Conservation (phyloP, 768 basidiomycete species). For the Tephrocybe sp. region DNA sequence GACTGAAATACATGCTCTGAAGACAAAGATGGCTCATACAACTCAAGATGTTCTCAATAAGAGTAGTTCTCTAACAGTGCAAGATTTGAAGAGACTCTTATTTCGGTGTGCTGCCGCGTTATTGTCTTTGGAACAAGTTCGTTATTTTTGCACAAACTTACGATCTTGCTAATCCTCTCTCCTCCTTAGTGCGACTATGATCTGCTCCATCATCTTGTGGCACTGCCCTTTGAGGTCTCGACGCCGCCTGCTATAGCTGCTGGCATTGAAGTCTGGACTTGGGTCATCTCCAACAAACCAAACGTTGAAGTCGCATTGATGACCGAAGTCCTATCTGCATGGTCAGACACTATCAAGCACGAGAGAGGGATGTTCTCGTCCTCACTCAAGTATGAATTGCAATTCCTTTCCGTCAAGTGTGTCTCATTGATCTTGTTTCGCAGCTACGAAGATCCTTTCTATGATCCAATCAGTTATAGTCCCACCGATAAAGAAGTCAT, state of each 20-base stretch:
- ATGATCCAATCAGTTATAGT: conserved; percentile 80
- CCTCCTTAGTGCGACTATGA: conserved; percentile 73
- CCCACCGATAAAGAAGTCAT: conserved; percentile 88
- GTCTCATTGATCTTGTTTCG: conserved; percentile 1
- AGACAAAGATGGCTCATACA: conserved; percentile 64
- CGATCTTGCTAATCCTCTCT: not conserved
- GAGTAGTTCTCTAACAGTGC: conserved; percentile 70
- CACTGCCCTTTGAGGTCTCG: conserved; percentile 85
- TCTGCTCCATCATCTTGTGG: conserved; percentile 83
- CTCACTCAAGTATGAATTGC: conserved; percentile 66
- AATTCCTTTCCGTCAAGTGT: not conserved
- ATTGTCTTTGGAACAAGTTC: conserved; percentile 66
- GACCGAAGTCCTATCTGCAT: conserved; percentile 83
- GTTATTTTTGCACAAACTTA: not conserved
- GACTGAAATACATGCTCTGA: conserved; percentile 65
- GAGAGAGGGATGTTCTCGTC: conserved; percentile 84
- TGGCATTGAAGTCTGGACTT: conserved; percentile 94
- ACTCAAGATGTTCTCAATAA: conserved; percentile 70
- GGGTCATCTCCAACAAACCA: conserved; percentile 88
- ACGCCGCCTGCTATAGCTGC: conserved; percentile 84
- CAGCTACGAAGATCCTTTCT: conserved; percentile 89
- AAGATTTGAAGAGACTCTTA: conserved; percentile 81
- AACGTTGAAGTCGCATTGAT: conserved; percentile 82
- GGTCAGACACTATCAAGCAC: conserved; percentile 79
- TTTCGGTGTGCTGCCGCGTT: conserved; percentile 86